A percentile compares a stretch with the other conserved stretches of the same genome.
Conservation (phyloP, 2,329 filamentous ascomycete species). For the Seiridium unicorne region DNA sequence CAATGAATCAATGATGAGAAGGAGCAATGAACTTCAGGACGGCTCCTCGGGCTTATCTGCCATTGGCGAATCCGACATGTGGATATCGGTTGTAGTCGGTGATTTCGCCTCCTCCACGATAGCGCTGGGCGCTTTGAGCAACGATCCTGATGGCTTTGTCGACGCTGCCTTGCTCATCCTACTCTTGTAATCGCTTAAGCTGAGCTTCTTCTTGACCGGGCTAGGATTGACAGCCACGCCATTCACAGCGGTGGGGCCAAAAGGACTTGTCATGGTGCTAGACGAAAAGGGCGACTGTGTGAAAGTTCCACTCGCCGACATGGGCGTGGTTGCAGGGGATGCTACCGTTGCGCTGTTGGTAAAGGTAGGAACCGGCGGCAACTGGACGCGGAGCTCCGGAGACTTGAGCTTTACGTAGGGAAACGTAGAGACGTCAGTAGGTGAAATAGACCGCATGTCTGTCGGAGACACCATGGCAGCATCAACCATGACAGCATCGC, state of each 20-base stretch:
- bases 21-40: constrained; percentile 10
- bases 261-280: constrained; percentile 38
- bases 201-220: constrained; percentile 66
- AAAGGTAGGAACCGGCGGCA: constrained; percentile 55
- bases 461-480: constrained; percentile 26
- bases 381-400: constrained; percentile 51
- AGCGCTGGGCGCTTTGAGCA: constrained; percentile 35
- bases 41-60: constrained; percentile 27
- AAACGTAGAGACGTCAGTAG: constrained; percentile 14
- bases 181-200: constrained; percentile 64
- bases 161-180: constrained; percentile 54
- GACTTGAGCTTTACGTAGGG: constrained; percentile 28
- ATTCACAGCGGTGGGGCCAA: constrained; percentile 39
- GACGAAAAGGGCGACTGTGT: constrained; percentile 51
- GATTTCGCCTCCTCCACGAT: constrained; percentile 40
- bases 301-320: constrained; percentile 41
- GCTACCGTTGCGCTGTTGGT: constrained; percentile 34
- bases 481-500: constrained; percentile 31
- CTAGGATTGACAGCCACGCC: constrained; percentile 49
- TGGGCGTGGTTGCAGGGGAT: constrained; percentile 41
- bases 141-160: constrained; percentile 35
- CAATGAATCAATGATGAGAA: neutral
- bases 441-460: constrained; percentile 16
- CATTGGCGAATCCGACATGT: constrained; percentile 31
- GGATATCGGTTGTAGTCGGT: constrained; percentile 29